These are phyloP conservation scores for Cucurbita moschata DNA, from an alignment of 306 rosid species.

Conservation along the genomic window DNA sequence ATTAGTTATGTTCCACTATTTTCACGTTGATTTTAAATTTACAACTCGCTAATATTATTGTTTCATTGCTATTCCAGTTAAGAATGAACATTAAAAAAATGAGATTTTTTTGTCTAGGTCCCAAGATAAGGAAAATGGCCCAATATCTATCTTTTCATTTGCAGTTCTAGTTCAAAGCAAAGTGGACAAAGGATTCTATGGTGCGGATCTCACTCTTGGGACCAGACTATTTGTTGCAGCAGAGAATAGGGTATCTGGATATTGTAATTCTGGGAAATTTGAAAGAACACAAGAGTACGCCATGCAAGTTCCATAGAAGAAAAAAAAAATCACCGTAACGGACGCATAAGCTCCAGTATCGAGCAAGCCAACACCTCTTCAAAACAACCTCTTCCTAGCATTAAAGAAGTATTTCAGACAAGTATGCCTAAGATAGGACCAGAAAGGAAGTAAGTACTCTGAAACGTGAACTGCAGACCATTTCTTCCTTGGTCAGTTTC, in stretches of 20 bases:
- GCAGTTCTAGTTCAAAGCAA: background rate
- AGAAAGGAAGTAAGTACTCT: background rate
- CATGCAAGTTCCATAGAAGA: background rate
- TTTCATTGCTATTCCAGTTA: background rate
- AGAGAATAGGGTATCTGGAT: background rate
- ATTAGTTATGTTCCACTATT: background rate
- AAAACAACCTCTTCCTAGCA: constrained; percentile 80
- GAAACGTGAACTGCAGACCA: constrained; percentile 29
- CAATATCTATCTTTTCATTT: background rate
- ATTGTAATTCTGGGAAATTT: background rate
- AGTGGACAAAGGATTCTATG: background rate
- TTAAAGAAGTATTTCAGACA: constrained; percentile 11
- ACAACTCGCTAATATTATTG: background rate
- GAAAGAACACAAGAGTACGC: background rate
- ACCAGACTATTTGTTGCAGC: background rate
- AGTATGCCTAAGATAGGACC: background rate
- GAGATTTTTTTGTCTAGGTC: background rate
- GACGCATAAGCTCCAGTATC: constrained; percentile 75
- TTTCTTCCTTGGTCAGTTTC: constrained; percentile 71
- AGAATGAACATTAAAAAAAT: background rate
- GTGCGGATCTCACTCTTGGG: background rate
- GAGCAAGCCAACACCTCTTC: constrained; percentile 98
- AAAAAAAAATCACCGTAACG: constrained; percentile 36
- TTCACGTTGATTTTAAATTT: background rate
- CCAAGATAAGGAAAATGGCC: background rate